phyloP scores from a whole-genome alignment of 2,329 filamentous ascomycete genomes.

The Aspergillus quadricinctus region DNA sequence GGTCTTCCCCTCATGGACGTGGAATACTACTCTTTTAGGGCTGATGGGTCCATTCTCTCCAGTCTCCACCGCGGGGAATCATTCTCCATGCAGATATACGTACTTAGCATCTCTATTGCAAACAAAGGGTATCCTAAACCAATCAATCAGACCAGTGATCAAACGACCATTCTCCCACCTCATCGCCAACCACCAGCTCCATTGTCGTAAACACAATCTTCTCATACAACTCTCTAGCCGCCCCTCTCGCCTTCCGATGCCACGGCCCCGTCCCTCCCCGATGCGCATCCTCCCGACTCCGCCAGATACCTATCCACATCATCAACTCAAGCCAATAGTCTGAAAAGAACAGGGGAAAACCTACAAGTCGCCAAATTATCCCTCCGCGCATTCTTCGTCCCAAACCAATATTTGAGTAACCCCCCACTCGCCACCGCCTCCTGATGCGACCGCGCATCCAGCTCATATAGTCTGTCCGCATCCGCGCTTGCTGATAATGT shows the following conservation, averaged over 20 bases:
- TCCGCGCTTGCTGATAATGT: conserved; percentile 64
- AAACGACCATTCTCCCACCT: conserved; percentile 60
- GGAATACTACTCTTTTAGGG: neutral
- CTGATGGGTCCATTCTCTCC: no score
- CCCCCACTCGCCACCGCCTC: conserved; percentile 78
- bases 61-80: neutral
- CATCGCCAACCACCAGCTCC: conserved; percentile 63
- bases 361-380: conserved; percentile 78
- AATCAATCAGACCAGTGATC: conserved; percentile 48
- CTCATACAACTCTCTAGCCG: conserved; percentile 50
- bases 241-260: conserved; percentile 51
- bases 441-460: conserved; percentile 74
- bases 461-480: conserved; percentile 61
- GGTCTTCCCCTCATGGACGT: neutral
- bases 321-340: neutral
- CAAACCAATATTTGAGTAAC: conserved; percentile 93
- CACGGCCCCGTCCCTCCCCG: conserved; percentile 55
- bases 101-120: neutral
- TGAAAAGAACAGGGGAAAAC: conserved; percentile 20
- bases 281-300: conserved; percentile 58
- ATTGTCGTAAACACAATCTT: conserved; percentile 64
- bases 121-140: neutral
- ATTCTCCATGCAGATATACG: neutral
- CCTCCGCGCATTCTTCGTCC: conserved; percentile 62
- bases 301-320: conserved; percentile 58